phyloP scores from a whole-genome alignment of 441 rosid species.

The Aquilaria agallochum region DNA sequence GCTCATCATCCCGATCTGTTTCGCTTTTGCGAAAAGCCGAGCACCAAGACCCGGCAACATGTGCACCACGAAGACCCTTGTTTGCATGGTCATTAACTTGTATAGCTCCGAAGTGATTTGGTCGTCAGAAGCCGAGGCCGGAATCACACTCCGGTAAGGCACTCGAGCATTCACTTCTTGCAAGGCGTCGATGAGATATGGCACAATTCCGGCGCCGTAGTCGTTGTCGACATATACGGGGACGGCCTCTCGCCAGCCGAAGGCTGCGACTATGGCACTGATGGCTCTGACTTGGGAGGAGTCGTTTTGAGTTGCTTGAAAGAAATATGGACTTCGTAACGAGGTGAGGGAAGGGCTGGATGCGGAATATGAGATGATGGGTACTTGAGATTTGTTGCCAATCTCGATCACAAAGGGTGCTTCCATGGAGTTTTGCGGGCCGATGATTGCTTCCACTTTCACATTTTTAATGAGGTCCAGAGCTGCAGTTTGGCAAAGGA shows the following conservation, averaged over 20 bases:
- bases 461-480: too few species aligned
- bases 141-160: conserved; percentile 18
- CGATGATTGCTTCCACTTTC: too few species aligned
- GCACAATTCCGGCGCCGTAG: conserved; percentile 27
- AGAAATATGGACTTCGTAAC: conserved; percentile 34
- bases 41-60: conserved; percentile 17
- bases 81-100: conserved; percentile 19
- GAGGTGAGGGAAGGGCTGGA: conserved; percentile 41
- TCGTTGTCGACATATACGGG: conserved; percentile 40
- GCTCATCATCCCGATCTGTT: conserved; percentile 26
- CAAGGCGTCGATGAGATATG: conserved; percentile 23
- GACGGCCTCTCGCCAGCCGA: conserved; percentile 48
- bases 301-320: conserved; percentile 36
- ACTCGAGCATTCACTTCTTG: conserved; percentile 18
- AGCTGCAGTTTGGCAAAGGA: conserved; percentile 4
- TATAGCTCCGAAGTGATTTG: conserved; percentile 20
- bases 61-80: conserved; percentile 27
- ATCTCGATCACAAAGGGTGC: too few species aligned
- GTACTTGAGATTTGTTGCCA: conserved; percentile 38
- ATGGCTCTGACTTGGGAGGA: conserved; percentile 41
- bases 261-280: conserved; percentile 33
- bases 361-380: conserved; percentile 53
- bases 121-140: conserved; percentile 9
- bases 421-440: too few species aligned
- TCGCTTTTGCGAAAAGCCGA: conserved; percentile 19